Evolutionary conservation across 129 eudicot species (phyloP).

Genomic region (Lactuca sativa): DNA sequence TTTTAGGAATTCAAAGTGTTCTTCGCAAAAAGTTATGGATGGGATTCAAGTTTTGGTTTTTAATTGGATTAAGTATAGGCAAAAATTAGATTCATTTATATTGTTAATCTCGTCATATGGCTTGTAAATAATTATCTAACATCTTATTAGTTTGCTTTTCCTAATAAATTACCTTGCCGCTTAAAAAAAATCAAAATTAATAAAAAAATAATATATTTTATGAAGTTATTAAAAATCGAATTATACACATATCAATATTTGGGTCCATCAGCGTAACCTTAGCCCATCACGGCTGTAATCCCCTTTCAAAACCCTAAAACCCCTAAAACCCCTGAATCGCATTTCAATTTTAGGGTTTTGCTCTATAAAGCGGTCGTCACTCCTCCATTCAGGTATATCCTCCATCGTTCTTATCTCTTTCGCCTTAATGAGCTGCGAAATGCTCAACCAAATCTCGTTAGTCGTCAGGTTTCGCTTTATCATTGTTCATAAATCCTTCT

Average conservation of each 20-base stretch:
- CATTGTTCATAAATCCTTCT: background rate
- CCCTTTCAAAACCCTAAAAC: slow-evolving; percentile 15
- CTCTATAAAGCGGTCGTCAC: slow-evolving; percentile 19
- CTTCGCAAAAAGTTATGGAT: no score
- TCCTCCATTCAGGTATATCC: background rate
- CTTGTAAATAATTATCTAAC: no score
- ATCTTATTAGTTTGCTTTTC: no score
- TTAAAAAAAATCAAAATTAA: no score
- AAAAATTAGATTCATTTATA: no score
- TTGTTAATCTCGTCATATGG: no score
- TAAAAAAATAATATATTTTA: no score
- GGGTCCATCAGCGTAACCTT: slow-evolving; percentile 13
- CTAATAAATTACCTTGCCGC: no score
- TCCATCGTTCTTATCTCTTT: background rate
- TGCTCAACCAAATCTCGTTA: background rate
- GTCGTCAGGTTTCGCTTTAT: background rate
- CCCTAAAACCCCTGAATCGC: slow-evolving; percentile 4
- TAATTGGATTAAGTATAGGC: no score
- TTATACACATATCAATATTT: background rate
- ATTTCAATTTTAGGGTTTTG: slow-evolving; percentile 20
- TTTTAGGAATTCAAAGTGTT: no score
- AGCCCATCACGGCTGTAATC: background rate
- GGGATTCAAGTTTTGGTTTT: no score
- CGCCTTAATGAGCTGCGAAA: background rate
- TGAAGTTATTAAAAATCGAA: background rate